Base-by-base conservation (phyloP, 148 eudicot genomes). In the Pharnaceum exiguum region DNA sequence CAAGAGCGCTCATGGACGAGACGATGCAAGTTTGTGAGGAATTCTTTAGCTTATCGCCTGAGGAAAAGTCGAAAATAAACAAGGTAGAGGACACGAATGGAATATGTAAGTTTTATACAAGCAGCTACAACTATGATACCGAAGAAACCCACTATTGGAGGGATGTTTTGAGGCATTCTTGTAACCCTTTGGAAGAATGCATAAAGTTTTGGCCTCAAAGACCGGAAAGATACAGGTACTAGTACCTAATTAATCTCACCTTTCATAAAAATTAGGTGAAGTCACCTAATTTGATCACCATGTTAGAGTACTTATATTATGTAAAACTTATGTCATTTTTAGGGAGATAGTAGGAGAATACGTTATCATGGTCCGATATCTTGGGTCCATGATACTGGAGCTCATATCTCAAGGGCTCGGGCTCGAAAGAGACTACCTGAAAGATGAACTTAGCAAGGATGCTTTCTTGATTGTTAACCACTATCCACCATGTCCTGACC, bases 401-500 rank as follows among this genome's bases (percentile, higher is more conserved):
- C 38, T 60, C 7, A 65, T 69, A 18, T 22, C 64, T 1, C 39
- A 70, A 65, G 79, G 79, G 28, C 52, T 75, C 1, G 74, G 68
- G 25, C 67, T 69, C 7, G 63, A 70, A 12, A 17, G 13, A 10
- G 57, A 52, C 26, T 75, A 55, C 47, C 54, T 75, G 12, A 27
- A 5, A 29, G 63, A 53, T 7, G 71, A 67, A 18, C 38, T 75
- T 9, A 55, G 46, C 9, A 17, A 37, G 28, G 66, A 25, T 5
- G 32, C 24, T 1, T 15, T 39, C 12, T 44, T 69, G 51, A 48
- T 67, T 0, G 50, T 72, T 2, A 74, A 68, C 43, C 63, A 74
- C 31, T 74, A 74, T 24, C 78, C 73, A 9, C 44, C 51, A 5
- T 63, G 73, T 23, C 76, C 76, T 5, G 66, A 74, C 15, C 78